Evolutionary conservation across 306 rosid species (phyloP), one percentile per base, ranked within the genome.

Genomic region (Vicia faba): DNA sequence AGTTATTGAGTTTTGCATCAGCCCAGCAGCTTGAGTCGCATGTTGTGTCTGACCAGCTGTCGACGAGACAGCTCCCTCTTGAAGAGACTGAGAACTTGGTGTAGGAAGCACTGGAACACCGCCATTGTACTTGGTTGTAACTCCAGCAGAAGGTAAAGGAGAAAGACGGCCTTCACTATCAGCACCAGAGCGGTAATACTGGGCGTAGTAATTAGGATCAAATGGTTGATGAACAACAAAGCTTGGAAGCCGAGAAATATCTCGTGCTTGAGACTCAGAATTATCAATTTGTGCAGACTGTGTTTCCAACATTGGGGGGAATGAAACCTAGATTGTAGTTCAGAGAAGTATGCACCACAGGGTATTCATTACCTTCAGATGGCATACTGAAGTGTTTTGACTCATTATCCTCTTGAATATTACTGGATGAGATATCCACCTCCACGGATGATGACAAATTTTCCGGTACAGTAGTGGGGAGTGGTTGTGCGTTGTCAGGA

Each of bases 11-110:
- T 84, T 93, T 76, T 89, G 99, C 95, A 93, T 81, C 41, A 83
- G 79, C 41, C 97, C 97, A 44, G 99, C 71, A 71, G 91, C 90
- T 81, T 93, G 99, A 70, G 96, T 84, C 39, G 69, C 85, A 71
- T 83, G 76, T 3, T 96, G 86, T 13, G 95, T 61, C 12, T 88
- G 88, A 76, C 97, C 84, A 3, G 88, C 80, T 15, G 95, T 75
- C 64, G 98, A 80, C 72, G 86, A 70, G 72, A 81, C 83, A 68
- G 89, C 80, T n/a, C n/a, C n/a, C n/a, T n/a, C n/a, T n/a, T n/a
- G n/a, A n/a, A n/a, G n/a, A n/a, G n/a, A n/a, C n/a, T n/a, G n/a
- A n/a, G n/a, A n/a, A n/a, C n/a, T n/a, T n/a, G n/a, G n/a, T n/a
- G n/a, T n/a, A n/a, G n/a, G n/a, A n/a, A n/a, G n/a, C n/a, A n/a